A percentile compares a stretch with the other conserved stretches of the same genome.
Conservation (phyloP, 345 rosid species). For the Eutrema heterophyllum region DNA sequence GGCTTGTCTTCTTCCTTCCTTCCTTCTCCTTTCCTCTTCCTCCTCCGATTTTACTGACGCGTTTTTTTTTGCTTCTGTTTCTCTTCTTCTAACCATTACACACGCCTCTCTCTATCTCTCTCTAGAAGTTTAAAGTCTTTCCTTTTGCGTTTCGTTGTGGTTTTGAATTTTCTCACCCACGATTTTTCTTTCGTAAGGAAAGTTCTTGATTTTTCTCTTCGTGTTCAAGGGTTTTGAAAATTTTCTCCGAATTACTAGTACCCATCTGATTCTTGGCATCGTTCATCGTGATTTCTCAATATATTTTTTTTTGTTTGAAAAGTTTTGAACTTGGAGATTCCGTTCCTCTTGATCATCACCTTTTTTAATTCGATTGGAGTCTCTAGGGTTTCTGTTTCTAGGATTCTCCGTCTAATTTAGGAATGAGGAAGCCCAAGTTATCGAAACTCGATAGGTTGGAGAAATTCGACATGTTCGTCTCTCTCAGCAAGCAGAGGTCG, state of each 20-base stretch:
- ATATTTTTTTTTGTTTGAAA: neutral
- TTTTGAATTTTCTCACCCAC: slow-evolving; percentile 13
- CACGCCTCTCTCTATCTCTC: slow-evolving; percentile 7
- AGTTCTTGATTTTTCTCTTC: slow-evolving; percentile 12
- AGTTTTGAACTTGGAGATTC: neutral
- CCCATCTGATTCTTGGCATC: neutral
- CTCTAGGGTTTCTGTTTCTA: neutral
- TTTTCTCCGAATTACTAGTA: neutral
- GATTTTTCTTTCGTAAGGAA: neutral
- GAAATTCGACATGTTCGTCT: slow-evolving; percentile 37
- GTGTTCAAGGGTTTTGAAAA: neutral
- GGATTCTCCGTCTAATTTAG: neutral
- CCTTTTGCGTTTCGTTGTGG: slow-evolving; percentile 7
- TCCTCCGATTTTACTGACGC: neutral
- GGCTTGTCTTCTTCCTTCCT: slow-evolving; percentile 3
- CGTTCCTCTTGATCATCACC: slow-evolving; percentile 8
- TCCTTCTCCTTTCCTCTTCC: neutral
- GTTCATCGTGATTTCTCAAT: neutral
- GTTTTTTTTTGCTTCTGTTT: slow-evolving; percentile 1
- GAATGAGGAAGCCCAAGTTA: slow-evolving; percentile 29
- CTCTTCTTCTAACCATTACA: neutral
- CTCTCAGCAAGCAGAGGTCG: slow-evolving; percentile 50
- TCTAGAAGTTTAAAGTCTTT: neutral
- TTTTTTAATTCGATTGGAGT: neutral
- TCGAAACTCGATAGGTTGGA: slow-evolving; percentile 33